Evolutionary conservation across 2,329 filamentous ascomycete genomes (phyloP).

Genomic region (Sporothrix curviconia): DNA sequence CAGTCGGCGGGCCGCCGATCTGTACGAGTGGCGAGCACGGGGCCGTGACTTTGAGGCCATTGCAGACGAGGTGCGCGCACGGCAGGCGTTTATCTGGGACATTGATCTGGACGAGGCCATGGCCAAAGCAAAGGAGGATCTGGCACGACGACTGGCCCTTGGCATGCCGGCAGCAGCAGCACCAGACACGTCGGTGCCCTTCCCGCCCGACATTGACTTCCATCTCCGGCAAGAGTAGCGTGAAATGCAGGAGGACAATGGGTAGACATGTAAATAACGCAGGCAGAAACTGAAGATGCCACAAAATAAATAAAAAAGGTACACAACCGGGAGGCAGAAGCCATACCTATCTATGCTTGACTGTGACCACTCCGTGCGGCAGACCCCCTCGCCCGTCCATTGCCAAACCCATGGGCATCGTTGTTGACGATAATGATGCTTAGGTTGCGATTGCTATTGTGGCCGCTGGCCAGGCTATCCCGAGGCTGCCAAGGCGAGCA

Average conservation of each 20-base stretch:
- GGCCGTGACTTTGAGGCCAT: slow-evolving; percentile 26
- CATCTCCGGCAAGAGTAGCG: background rate
- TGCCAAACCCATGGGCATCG: background rate
- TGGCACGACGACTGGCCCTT: slow-evolving; percentile 18
- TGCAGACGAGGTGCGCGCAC: slow-evolving; percentile 28
- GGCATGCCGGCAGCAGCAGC: slow-evolving; percentile 5
- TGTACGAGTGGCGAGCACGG: slow-evolving; percentile 41
- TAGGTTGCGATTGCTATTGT: background rate
- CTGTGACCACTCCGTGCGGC: background rate
- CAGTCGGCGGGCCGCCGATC: slow-evolving; percentile 37
- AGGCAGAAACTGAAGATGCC: background rate
- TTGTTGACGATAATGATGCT: background rate
- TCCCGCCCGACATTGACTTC: slow-evolving; percentile 6
- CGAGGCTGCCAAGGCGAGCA: no score
- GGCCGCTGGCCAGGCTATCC: no score
- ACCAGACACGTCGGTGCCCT: slow-evolving; percentile 3
- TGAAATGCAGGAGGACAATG: no score
- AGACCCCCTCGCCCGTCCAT: background rate
- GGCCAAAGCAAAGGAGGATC: slow-evolving; percentile 30
- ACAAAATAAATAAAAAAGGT: background rate
- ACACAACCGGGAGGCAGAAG: no score
- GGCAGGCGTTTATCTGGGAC: slow-evolving; percentile 33
- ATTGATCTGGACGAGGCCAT: slow-evolving; percentile 30
- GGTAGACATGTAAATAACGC: background rate
- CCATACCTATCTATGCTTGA: no score